Evolutionary conservation across 192 early-diverging fungal genomes (phyloP), one percentile per base, ranked within the genome.

Genomic region (Thoreauomyces humboldtii): DNA sequence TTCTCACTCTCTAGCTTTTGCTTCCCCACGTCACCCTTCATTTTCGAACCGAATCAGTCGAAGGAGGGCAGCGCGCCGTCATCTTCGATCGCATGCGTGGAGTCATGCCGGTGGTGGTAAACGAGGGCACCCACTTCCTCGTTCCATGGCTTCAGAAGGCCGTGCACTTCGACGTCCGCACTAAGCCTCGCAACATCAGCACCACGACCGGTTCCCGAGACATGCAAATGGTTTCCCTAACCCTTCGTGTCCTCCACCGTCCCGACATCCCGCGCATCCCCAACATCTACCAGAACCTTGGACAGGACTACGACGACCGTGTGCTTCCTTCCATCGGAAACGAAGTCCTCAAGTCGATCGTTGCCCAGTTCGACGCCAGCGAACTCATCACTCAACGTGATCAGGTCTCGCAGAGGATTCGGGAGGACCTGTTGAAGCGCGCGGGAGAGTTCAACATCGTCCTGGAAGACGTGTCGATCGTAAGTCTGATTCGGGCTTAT

Each of bases 141-240:
- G 73, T 99, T 24, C 96, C 96, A n/a, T 96, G 93, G 92, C 81
- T 95, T 48, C 96, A 99, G 76, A 82, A 87, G 22, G 88, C 95
- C 2, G 83, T 96, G 41, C 69, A 88, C 47, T 95, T 87, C 59
- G 96, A 99, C 72, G 91, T 96, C 43, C 93, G 96, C 56, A 95
- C 90, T 48, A 88, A 88, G 65, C 96, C 96, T 44, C 88, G 96
- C 66, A 90, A 96, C 79, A 99, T 99, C 72, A 92, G 92, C 36
- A 98, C 96, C 63, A 96, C 92, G 0, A 99, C 96, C n/a, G 96
- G 95, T 47, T 98, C 95, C 48, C 95, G 94, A 82, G 96, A 99
- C 74, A 96, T 99, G 96, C 96, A 99, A 70, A 94, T 92, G 89
- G 91, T 98, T 14, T 90, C 88, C 32, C 84, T 98, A 70, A 96